These are phyloP conservation scores for Mycoemilia scoparia DNA, from an alignment of 192 early-diverging fungal genomes.

Conservation along the genomic window DNA sequence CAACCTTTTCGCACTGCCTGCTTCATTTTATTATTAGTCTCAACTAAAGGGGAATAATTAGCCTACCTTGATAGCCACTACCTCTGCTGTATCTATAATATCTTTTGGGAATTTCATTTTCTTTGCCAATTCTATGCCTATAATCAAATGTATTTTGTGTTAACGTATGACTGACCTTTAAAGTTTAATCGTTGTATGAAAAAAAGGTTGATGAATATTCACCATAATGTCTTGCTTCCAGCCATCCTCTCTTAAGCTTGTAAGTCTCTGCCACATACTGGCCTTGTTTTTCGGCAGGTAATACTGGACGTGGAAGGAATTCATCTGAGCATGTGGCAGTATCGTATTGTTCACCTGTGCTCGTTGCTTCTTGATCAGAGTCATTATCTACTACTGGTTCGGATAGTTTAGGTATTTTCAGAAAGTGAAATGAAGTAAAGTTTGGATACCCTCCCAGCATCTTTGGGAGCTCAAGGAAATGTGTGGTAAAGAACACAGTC, in stretches of 20 bases:
- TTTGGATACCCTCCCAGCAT: slow-evolving; percentile 34
- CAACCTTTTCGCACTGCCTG: too few species aligned
- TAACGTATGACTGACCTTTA: too few species aligned
- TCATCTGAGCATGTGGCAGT: not conserved
- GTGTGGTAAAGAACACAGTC: slow-evolving; percentile 56
- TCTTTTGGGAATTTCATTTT: slow-evolving; percentile 11
- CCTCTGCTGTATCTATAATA: slow-evolving; percentile 10
- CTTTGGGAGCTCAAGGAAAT: slow-evolving; percentile 49
- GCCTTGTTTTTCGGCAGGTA: not conserved
- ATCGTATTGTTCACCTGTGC: not conserved
- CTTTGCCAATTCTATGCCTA: slow-evolving; percentile 19
- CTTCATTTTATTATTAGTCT: too few species aligned
- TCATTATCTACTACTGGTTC: too few species aligned
- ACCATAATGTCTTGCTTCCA: slow-evolving; percentile 25
- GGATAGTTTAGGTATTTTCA: too few species aligned
- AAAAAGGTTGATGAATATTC: slow-evolving; percentile 35
- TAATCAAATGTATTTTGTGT: slow-evolving; percentile 12
- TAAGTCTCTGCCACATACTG: not conserved
- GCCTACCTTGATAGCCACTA: slow-evolving; percentile 28
- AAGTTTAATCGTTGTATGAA: too few species aligned
- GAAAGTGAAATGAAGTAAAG: slow-evolving; percentile 13
- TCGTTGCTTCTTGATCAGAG: too few species aligned
- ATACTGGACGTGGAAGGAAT: not conserved
- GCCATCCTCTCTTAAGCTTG: slow-evolving; percentile 11
- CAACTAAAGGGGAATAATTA: too few species aligned